Evolutionary conservation across 495 filamentous ascomycete species (phyloP).

Genomic region (Neurospora sp.): DNA sequence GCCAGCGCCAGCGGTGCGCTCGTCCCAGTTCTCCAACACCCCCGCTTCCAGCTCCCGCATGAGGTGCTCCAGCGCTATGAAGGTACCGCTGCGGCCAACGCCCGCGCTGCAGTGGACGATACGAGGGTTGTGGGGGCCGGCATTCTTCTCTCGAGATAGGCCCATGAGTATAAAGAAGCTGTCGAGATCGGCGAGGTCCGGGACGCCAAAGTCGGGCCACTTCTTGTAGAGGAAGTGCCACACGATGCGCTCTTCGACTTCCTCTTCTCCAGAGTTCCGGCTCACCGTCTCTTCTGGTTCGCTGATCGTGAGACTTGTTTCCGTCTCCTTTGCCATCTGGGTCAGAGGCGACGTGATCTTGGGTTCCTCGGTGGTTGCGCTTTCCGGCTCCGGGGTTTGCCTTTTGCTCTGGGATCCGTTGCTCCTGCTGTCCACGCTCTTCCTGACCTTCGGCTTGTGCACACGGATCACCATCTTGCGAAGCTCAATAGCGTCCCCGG

Average conservation of each 20-base stretch:
- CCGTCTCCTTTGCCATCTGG: background rate
- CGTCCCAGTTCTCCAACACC: conserved; percentile 40
- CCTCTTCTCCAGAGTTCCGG: conserved; percentile 19
- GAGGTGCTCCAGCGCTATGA: conserved; percentile 88
- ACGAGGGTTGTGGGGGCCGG: conserved; percentile 57
- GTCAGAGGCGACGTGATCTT: background rate
- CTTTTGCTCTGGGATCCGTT: background rate
- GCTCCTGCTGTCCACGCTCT: background rate
- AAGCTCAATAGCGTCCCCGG: conserved; percentile 41
- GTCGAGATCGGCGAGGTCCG: conserved; percentile 65
- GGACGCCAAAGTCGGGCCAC: conserved; percentile 92
- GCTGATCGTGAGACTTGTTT: conserved; percentile 2
- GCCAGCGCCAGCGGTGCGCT: background rate
- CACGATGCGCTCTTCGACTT: conserved; percentile 57
- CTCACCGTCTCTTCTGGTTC: background rate
- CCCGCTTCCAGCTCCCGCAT: conserved; percentile 72
- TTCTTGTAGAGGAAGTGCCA: conserved; percentile 86
- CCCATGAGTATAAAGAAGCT: conserved; percentile 72
- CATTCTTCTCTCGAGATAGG: conserved; percentile 61
- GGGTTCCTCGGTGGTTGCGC: background rate
- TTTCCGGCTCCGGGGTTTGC: background rate
- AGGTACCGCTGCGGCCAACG: conserved; percentile 88
- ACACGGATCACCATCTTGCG: conserved; percentile 43
- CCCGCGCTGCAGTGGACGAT: conserved; percentile 92
- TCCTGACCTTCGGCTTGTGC: background rate